Base-by-base conservation (phyloP, 805 yeast species). In the Wickerhamomyces rabaulensis region DNA sequence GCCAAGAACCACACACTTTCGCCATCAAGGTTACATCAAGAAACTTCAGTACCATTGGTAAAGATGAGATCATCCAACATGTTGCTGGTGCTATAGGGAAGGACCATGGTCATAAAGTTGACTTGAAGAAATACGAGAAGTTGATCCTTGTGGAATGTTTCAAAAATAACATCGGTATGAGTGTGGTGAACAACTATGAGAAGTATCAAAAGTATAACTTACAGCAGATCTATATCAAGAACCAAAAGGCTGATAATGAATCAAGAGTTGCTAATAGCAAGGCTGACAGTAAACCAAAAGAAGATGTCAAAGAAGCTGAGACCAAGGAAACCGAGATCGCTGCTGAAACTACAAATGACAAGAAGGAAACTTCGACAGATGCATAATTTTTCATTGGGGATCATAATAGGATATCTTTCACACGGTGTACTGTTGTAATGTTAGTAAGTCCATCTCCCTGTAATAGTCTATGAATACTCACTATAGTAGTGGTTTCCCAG, bases 61-160 rank as follows among this genome's bases (percentile, higher is more conserved):
- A 89, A 52, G 84, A 75, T 50, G 88, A 79, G n/a, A 78, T 92
- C 43, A 89, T 88, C 49, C 78, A 74, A 31, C 71, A 79, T 12
- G 75, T 91, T 9, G 96, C 95, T 4, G 79, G 75, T 26, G 66
- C 75, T 39, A 90, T 88, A 0, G 92, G 92, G 1, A 70, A 75
- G 40, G 82, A 79, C 6, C 76, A 78, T 51, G 83, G 82, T 2
- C 96, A 89, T 62, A 70, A 66, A 31, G 95, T 94, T 15, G 95
- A 90, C 61, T 74, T 94, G 63, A 87, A 87, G 57, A 67, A 79
- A 12, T 88, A 79, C 58, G 95, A 91, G 50, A 82, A 83, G 59
- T 69, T 94, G 55, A 78, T 94, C 41, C 61, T 92, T 44, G 85
- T 94, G 3, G 96, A 89, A 63, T 87, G 97, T 61, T 92, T 84